Percentiles rank a stretch among this genome's conserved stretches.
Conservation (phyloP, 768 basidiomycete species). For the Hydnomerulius pinastri region DNA sequence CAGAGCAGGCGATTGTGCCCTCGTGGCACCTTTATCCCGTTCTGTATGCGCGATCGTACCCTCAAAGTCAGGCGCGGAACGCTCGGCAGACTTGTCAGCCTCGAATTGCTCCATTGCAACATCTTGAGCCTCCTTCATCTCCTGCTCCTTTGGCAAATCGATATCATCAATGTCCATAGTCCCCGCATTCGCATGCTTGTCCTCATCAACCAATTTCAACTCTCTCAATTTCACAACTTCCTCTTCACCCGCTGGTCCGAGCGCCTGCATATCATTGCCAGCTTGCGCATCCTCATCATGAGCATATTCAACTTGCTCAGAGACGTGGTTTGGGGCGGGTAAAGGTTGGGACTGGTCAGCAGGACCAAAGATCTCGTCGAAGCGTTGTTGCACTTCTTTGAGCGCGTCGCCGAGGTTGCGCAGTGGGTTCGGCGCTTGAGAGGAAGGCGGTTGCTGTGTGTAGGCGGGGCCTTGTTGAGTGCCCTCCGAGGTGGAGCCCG, state of each 20-base stretch:
- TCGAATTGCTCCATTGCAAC: slow-evolving; percentile 28
- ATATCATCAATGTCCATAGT: slow-evolving; percentile 54
- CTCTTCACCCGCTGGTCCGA: slow-evolving; percentile 85
- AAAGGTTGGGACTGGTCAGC: slow-evolving; percentile 34
- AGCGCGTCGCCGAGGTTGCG: slow-evolving; percentile 85
- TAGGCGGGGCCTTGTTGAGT: slow-evolving; percentile 46
- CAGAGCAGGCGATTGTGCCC: slow-evolving; percentile 8
- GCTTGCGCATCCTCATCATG: slow-evolving; percentile 61
- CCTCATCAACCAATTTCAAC: slow-evolving; percentile 72
- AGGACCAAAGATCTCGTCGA: slow-evolving; percentile 73
- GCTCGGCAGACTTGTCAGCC: slow-evolving; percentile 29
- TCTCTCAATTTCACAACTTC: slow-evolving; percentile 81
- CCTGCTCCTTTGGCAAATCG: slow-evolving; percentile 12
- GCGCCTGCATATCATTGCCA: slow-evolving; percentile 80
- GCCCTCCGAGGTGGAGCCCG: slow-evolving; percentile 43
- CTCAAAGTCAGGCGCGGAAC: slow-evolving; percentile 38
- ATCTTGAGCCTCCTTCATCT: slow-evolving; percentile 27
- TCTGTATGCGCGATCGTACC: slow-evolving; percentile 46
- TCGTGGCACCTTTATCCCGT: slow-evolving; percentile 9
- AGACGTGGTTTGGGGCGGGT: slow-evolving; percentile 38
- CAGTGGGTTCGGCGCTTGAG: slow-evolving; percentile 50
- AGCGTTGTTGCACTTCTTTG: slow-evolving; percentile 78
- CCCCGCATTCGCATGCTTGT: slow-evolving; percentile 34
- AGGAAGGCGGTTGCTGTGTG: slow-evolving; percentile 40
- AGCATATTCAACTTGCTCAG: slow-evolving; percentile 69